Base-by-base conservation (phyloP, 148 eudicot genomes). In the Rhododendron simsii region DNA sequence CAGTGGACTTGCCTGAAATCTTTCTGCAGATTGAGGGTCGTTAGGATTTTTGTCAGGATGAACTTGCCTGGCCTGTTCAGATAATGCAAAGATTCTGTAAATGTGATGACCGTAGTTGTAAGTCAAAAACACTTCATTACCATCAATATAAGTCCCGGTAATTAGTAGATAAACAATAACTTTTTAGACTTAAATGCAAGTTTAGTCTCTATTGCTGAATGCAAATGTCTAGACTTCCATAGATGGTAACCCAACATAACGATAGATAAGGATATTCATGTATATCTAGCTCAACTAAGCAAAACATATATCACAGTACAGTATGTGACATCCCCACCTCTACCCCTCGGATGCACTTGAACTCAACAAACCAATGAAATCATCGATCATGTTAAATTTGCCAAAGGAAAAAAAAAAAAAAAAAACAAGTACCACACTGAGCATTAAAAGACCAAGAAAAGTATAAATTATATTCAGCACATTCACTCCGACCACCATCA, bases 21-120 rank as follows among this genome's bases (percentile, higher is more conserved):
- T 95, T 85, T 92, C 95, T 2, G 98, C 98, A 85, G 99, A 98
- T 76, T 87, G 94, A 85, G 98, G 98, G 86, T 96, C 98, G 90
- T 95, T 89, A 18, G 94, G 98, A 83, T 96, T 96, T 86, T 96
- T 96, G 87, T 96, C 98, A 0, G 99, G 99, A 88, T 96, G 99
- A 85, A 95, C 98, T 92, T 94, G 95, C 83, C 92, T 90, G 83
- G 99, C 99, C 99, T 96, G 89, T 53, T 78, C 39, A 81, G n/a
- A 81, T 37, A 71, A 37, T 33, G 45, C 35, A 83, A 79, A 47
- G 45, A 21, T 33, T 75, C 12, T 15, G 3, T 44, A 44, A 21
- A 11, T 14, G 15, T 47, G 16, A 45, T 83, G 23, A 84, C 9
- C 2, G 2, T 45, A 7, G 23, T 18, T 47, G 18, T 12, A 71